phyloP scores from a whole-genome alignment of 768 basidiomycete species.

The Leccinum rimulosum region DNA sequence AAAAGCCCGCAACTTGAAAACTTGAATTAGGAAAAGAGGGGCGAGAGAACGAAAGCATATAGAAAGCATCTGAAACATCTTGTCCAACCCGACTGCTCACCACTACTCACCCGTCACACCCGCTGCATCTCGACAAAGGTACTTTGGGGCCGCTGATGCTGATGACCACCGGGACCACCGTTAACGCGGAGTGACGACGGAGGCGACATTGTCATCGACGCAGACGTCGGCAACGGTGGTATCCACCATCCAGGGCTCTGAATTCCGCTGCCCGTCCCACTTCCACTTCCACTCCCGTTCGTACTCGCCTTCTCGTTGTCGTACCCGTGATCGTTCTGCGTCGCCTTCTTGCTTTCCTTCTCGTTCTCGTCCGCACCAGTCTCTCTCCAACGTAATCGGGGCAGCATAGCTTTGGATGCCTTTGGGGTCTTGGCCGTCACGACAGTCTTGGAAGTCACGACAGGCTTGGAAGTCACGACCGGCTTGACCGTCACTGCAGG shows the following conservation, averaged over 20 bases:
- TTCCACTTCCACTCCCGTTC: constrained; percentile 1
- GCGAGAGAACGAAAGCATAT: too few relatives aligned
- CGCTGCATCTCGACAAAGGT: constrained; percentile 1
- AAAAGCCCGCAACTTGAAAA: too few relatives aligned
- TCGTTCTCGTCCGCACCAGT: background rate
- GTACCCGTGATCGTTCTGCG: background rate
- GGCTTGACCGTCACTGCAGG: background rate
- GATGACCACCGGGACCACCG: background rate
- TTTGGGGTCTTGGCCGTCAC: background rate
- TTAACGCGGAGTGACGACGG: background rate
- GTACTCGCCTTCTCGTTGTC: background rate
- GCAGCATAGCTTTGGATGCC: background rate
- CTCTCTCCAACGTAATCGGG: background rate
- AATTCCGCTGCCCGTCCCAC: background rate
- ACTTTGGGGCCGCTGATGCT: background rate
- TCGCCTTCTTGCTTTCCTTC: background rate
- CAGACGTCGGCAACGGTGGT: background rate
- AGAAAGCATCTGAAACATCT: too few relatives aligned
- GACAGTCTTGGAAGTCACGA: constrained; percentile 1
- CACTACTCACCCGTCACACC: background rate
- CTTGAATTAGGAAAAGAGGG: too few relatives aligned
- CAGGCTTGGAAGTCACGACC: constrained; percentile 1
- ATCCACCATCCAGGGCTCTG: background rate
- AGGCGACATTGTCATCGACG: background rate
- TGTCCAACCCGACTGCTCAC: too few relatives aligned